A percentile compares a stretch with the other conserved stretches of the same genome.
Evolutionary conservation across 2,329 filamentous ascomycete species (phyloP).

Genomic region (Sporothrix inflata): DNA sequence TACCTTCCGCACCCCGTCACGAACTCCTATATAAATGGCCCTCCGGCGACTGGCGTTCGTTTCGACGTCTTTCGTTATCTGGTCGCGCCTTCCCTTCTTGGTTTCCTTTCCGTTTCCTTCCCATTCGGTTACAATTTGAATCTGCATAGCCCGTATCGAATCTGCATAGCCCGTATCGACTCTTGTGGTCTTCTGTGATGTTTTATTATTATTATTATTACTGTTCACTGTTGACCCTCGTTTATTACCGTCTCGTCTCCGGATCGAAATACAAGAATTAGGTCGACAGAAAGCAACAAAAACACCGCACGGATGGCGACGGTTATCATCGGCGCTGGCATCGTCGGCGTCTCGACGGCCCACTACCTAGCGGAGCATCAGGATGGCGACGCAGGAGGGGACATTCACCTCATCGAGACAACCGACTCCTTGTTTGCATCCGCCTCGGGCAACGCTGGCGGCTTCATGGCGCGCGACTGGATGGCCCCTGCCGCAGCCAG

Average conservation of each 20-base stretch:
- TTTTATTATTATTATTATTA: background rate
- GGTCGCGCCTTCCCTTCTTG: background rate
- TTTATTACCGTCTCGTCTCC: background rate
- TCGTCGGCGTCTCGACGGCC: slow-evolving; percentile 71
- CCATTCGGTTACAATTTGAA: background rate
- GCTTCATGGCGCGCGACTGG: slow-evolving; percentile 76
- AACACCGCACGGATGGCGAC: slow-evolving; percentile 49
- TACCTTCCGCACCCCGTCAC: background rate
- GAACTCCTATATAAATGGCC: too few relatives aligned
- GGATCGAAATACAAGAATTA: background rate
- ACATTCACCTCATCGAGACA: slow-evolving; percentile 53
- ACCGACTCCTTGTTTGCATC: slow-evolving; percentile 66
- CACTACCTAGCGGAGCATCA: slow-evolving; percentile 67
- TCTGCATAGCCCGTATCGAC: background rate
- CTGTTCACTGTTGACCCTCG: background rate
- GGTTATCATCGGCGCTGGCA: slow-evolving; percentile 70
- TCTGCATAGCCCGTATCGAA: background rate
- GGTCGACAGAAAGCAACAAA: too few relatives aligned
- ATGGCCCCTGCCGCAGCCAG: slow-evolving; percentile 58
- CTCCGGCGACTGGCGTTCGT: background rate
- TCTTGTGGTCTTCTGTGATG: background rate
- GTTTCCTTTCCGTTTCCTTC: background rate
- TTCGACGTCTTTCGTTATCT: background rate
- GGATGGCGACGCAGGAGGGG: slow-evolving; percentile 33
- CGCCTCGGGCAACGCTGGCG: slow-evolving; percentile 73